These are phyloP conservation scores for Delonix regia DNA, from an alignment of 306 rosid genomes.

Conservation along the genomic window DNA sequence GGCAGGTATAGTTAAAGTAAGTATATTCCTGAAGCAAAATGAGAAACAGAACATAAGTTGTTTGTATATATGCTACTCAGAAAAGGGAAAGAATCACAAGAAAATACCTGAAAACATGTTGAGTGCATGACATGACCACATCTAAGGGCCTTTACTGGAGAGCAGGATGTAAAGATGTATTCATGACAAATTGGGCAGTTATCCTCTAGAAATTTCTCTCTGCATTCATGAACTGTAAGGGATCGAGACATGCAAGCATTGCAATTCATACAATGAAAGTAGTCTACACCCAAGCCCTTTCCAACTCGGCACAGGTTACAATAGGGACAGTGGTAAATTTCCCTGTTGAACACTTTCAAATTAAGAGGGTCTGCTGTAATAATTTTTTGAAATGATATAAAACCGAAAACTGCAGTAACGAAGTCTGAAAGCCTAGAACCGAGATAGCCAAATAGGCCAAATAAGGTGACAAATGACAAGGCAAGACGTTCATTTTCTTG, in stretches of 20 bases:
- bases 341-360: slow-evolving; percentile 59
- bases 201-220: slow-evolving; percentile 83
- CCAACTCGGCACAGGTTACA: slow-evolving; percentile 96
- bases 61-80: slow-evolving; percentile 20
- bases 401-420: slow-evolving; percentile 17
- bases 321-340: slow-evolving; percentile 93
- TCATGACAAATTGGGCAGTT: slow-evolving; percentile 97
- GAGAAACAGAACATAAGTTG: slow-evolving; percentile 39
- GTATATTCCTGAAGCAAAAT: slow-evolving; percentile 75
- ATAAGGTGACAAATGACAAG: slow-evolving; percentile 25
- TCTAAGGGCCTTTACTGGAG: slow-evolving; percentile 82
- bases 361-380: slow-evolving; percentile 32
- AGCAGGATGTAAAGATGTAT: slow-evolving; percentile 78
- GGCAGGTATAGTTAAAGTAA: slow-evolving; percentile 74
- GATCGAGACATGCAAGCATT: slow-evolving; percentile 90
- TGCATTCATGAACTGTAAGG: slow-evolving; percentile 71
- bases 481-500: slow-evolving; percentile 12
- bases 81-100: slow-evolving; percentile 14
- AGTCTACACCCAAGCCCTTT: slow-evolving; percentile 92
- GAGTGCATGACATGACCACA: slow-evolving; percentile 98
- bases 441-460: slow-evolving; percentile 5
- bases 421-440: slow-evolving; percentile 26
- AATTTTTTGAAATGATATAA: slow-evolving; percentile 14
- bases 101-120: slow-evolving; percentile 77
- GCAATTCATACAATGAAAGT: slow-evolving; percentile 96